Evolutionary conservation across 345 rosid genomes (phyloP), one percentile per base, ranked within the genome.

Genomic region (Jatropha curcas): DNA sequence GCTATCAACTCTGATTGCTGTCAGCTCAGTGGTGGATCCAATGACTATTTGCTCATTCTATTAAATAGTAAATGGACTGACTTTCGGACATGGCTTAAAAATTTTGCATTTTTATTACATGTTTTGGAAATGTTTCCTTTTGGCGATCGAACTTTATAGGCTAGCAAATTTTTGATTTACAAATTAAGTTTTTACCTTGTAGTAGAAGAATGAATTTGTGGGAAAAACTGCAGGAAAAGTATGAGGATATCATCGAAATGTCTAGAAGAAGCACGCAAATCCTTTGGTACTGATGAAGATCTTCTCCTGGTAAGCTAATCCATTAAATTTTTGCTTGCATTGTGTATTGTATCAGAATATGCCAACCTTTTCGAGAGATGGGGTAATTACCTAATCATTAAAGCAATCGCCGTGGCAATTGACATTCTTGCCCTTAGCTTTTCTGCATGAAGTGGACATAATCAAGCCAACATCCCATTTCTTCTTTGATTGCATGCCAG

Each of bases 211-310:
- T 37, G 31, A 46, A 34, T 14, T 67, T 27, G 24, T 17, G 37
- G 60, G 22, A 52, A 48, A 31, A 33, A 74, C 33, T 35, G 51
- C 68, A 67, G 77, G 30, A 46, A 59, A 67, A 33, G 17, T 67
- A 67, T 59, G 52, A 67, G 77, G 81, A 71, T 92, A 67, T 83
- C 99, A 48, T 86, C 94, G 55, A 88, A 85, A 70, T 85, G 88
- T 73, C 80, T 89, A 1, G 92, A 88, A 77, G 90, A 88, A 80
- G 96, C 96, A 31, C 72, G 68, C 39, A 48, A 74, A 74, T 74
- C 72, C 67, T 74, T 59, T 51, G 79, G 79, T 34, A 53, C 74
- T 12, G 74, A 75, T 41, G 79, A 70, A 53, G 79, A 75, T 69
- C 70, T 62, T 55, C 79, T 75, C 30, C 68, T 75, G 74, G 74